Base-by-base conservation (phyloP, 805 yeast genomes). In the Pichia eremophila region DNA sequence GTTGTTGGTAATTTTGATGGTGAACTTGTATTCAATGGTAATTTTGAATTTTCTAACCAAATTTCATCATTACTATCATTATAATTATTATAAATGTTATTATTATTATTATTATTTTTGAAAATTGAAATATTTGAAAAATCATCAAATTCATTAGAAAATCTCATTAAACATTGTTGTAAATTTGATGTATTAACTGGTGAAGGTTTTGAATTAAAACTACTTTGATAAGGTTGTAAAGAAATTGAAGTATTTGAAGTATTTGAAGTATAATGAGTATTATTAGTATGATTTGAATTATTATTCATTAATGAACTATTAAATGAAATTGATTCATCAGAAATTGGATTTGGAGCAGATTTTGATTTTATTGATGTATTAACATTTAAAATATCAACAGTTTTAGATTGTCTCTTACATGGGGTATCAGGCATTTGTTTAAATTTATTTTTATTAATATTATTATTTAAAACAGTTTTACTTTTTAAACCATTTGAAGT, bases 401-500 rank as follows among this genome's bases (percentile, higher is more conserved):
- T 65, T 17, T 55, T 54, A 4, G 62, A 62, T 4, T 77, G 76
- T 51, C 65, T 68, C 51, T 79, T 79, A 61, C 81, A 77, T 3
- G 85, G 85, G 0, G 85, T 79, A 48, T 80, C 84, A 1, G 85
- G 85, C 56, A 80, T 22, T 22, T 22, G 25, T 22, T 22, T 77
- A 15, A 58, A 57, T 35, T 69, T 62, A 9, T 52, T 43, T 8
- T 45, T 50, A 45, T 64, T 59, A 62, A 56, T 61, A 69, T 67
- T 64, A 63, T 64, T 51, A 41, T 80, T 68, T 65, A 83, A 70
- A 43, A 39, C 48, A n/a, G 43, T 41, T 61, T 81, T 81, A 37
- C 83, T 78, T 50, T 81, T 64, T 35, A 87, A 66, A 0, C 96
- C 96, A 0, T 85, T 68, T 2, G 90, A 76, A 61, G 78, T 73